Evolutionary conservation across 176 grass and related monocot genomes (phyloP).

Genomic region (Themeda triandra): DNA sequence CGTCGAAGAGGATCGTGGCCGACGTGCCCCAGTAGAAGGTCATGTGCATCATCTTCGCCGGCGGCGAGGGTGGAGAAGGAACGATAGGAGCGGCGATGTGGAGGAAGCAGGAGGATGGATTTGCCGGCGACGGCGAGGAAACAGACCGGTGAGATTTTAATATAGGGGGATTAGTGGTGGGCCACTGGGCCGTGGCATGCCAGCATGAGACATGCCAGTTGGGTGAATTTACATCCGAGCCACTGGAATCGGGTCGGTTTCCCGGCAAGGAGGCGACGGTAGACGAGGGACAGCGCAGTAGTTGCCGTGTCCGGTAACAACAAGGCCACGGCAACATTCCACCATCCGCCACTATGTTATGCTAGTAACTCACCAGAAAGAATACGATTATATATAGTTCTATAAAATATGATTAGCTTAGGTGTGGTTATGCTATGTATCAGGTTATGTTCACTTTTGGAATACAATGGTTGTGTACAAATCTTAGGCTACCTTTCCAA

Average conservation of each 20-base stretch:
- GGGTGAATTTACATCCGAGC: constrained; percentile 6
- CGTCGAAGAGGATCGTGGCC: constrained; percentile 88
- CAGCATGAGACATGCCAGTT: background rate
- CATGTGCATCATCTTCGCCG: constrained; percentile 95
- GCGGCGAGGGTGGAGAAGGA: background rate
- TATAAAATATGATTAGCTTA: too few species aligned
- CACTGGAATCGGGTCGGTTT: constrained; percentile 5
- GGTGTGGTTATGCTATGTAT: background rate
- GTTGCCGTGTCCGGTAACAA: background rate
- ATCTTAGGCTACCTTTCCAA: background rate
- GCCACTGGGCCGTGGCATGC: too few species aligned
- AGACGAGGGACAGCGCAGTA: background rate
- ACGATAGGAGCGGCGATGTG: background rate
- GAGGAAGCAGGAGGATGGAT: background rate
- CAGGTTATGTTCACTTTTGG: background rate
- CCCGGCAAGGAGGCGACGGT: background rate
- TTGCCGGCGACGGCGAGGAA: constrained; percentile 30
- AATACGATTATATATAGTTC: too few species aligned
- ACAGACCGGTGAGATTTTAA: constrained; percentile 42
- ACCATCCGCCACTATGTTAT: too few species aligned
- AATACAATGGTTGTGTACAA: background rate
- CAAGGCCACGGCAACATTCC: background rate
- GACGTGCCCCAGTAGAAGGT: constrained; percentile 98
- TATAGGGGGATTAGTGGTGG: background rate
- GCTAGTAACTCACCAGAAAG: too few species aligned